Conservation (phyloP, 176 grass and related monocot species). For the Hsuehochloa calcarea region DNA sequence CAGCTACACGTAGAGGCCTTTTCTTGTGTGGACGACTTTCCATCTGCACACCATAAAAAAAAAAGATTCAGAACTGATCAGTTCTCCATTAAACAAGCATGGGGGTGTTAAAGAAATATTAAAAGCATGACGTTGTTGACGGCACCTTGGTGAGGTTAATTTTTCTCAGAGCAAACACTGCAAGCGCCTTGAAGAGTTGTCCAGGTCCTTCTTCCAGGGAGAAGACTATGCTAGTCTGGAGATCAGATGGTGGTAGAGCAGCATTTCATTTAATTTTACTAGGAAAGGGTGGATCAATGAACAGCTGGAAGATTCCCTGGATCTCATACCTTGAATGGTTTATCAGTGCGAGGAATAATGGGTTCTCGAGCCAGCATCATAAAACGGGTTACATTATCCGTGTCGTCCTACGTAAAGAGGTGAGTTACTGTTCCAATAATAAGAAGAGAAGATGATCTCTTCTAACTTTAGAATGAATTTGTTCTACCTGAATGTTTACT, state of each 20-base stretch:
- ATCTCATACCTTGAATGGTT: conserved; percentile 76
- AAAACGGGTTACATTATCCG: conserved; percentile 77
- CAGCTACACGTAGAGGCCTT: conserved; percentile 64
- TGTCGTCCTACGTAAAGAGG: conserved; percentile 52
- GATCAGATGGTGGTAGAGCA: background rate
- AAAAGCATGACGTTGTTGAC: conserved; percentile 20
- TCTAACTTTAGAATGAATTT: background rate
- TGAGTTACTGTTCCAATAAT: background rate
- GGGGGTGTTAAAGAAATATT: background rate
- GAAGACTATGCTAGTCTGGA: conserved; percentile 87
- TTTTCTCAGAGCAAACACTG: conserved; percentile 75
- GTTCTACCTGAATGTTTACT: conserved; percentile 78
- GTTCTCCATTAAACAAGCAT: background rate
- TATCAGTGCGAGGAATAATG: conserved; percentile 67
- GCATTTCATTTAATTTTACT: background rate
- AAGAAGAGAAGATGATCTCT: background rate
- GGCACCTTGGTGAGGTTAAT: conserved; percentile 87
- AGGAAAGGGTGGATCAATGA: background rate
- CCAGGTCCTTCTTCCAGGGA: conserved; percentile 93
- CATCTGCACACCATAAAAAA: conserved; percentile 46
- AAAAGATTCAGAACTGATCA: background rate
- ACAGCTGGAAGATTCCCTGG: conserved; percentile 8
- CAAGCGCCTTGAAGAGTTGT: conserved; percentile 78
- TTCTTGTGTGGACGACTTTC: conserved; percentile 80
- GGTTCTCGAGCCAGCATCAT: conserved; percentile 86